These are phyloP conservation scores for Coprinopsis marcescibilis DNA, from an alignment of 768 basidiomycete genomes.

Conservation along the genomic window DNA sequence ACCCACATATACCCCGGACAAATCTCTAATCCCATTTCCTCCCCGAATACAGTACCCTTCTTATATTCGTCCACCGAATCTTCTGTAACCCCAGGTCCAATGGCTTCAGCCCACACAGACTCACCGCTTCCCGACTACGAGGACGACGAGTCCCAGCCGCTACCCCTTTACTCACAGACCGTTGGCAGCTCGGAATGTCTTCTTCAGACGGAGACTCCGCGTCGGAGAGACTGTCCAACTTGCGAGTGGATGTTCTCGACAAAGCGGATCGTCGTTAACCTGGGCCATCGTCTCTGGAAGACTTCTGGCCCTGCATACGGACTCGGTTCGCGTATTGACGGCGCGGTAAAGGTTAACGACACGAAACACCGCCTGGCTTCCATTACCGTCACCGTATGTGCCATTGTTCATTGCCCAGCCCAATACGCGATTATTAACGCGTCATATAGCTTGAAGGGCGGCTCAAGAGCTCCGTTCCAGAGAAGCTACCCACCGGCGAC, in stretches of 20 bases:
- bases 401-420: background rate
- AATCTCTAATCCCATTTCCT: too few relatives aligned
- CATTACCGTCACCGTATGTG: slow-evolving; percentile 33
- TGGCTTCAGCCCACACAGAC: slow-evolving; percentile 9
- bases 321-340: slow-evolving; percentile 33
- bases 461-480: slow-evolving; percentile 26
- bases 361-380: slow-evolving; percentile 30
- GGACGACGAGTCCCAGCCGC: slow-evolving; percentile 13
- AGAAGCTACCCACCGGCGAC: slow-evolving; percentile 22
- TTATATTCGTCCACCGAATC: too few relatives aligned
- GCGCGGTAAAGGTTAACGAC: slow-evolving; percentile 28
- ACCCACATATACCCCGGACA: background rate
- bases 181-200: slow-evolving; percentile 29
- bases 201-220: slow-evolving; percentile 24
- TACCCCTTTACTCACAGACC: slow-evolving; percentile 23
- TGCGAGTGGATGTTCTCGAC: slow-evolving; percentile 33
- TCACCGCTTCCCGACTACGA: slow-evolving; percentile 15
- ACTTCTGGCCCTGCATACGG: slow-evolving; percentile 37
- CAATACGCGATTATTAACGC: slow-evolving; percentile 2
- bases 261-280: slow-evolving; percentile 33
- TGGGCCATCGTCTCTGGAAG: slow-evolving; percentile 35
- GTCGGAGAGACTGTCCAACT: slow-evolving; percentile 20
- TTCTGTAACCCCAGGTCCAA: background rate
- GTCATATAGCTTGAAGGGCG: slow-evolving; percentile 30
- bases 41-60: too few relatives aligned